phyloP scores from a whole-genome alignment of 352 stramenopile species.

The Thalassiosira mediterranea region DNA sequence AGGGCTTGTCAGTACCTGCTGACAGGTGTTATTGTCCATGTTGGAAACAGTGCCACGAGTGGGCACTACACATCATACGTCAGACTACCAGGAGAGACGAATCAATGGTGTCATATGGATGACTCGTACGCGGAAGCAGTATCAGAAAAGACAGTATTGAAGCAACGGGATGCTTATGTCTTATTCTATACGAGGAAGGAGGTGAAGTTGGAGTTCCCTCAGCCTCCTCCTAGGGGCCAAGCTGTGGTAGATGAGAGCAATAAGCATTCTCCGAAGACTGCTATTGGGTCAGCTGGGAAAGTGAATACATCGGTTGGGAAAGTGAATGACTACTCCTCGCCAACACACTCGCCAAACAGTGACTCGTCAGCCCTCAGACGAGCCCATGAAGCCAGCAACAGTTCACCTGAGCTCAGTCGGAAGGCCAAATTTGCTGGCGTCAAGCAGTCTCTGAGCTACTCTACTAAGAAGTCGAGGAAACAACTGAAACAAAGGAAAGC shows the following conservation, averaged over 20 bases:
- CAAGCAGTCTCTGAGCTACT: constrained; percentile 11
- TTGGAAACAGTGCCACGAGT: constrained; percentile 69
- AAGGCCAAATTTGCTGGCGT: constrained; percentile 11
- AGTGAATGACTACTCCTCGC: neutral
- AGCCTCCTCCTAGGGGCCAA: constrained; percentile 38
- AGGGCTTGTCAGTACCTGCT: constrained; percentile 72
- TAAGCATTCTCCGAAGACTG: constrained; percentile 4
- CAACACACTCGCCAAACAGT: constrained; percentile 20
- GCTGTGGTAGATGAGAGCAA: too few species aligned
- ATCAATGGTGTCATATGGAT: constrained; percentile 74
- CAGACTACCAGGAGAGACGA: constrained; percentile 40
- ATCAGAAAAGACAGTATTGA: constrained; percentile 69
- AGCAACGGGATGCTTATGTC: constrained; percentile 73
- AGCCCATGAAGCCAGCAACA: constrained; percentile 24
- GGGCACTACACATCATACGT: constrained; percentile 84
- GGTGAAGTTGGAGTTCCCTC: constrained; percentile 74
- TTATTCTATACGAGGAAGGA: constrained; percentile 79
- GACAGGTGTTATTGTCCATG: constrained; percentile 82
- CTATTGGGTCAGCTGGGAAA: neutral
- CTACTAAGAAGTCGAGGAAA: too few species aligned
- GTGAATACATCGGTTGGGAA: neutral
- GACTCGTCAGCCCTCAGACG: constrained; percentile 26
- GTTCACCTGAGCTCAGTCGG: constrained; percentile 21
- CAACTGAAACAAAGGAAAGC: constrained; percentile 1
- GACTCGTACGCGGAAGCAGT: constrained; percentile 72